Evolutionary conservation across 768 basidiomycete species (phyloP).

Genomic region (Panellus pusillus): DNA sequence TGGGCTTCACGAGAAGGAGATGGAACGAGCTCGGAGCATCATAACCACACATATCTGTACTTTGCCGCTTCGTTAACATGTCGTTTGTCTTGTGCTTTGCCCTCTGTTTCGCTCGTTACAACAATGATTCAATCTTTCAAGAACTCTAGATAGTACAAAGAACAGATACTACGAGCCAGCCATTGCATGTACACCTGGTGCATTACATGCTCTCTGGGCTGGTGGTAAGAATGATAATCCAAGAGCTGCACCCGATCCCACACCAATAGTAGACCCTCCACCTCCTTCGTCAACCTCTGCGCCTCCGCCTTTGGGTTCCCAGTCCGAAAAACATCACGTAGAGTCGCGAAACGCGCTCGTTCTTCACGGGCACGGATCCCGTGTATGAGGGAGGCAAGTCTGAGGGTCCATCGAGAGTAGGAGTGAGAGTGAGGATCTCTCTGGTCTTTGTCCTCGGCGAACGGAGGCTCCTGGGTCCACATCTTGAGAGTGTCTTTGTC

Average conservation of each 20-base stretch:
- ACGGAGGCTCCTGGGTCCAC: background rate
- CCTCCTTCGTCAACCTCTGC: background rate
- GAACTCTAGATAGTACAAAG: background rate
- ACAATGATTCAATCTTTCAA: background rate
- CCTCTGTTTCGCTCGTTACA: too few species aligned
- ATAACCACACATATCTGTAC: background rate
- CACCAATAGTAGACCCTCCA: background rate
- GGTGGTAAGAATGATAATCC: background rate
- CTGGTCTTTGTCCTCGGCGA: background rate
- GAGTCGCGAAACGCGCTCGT: background rate
- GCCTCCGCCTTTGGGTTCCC: background rate
- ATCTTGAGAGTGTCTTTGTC: background rate
- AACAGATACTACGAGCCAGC: background rate
- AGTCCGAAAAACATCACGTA: background rate
- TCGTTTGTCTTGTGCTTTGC: too few species aligned
- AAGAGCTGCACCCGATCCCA: background rate
- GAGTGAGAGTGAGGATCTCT: background rate
- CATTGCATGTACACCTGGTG: background rate
- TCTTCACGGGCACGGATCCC: background rate
- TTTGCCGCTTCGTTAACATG: background rate
- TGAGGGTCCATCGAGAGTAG: background rate
- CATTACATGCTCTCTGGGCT: background rate
- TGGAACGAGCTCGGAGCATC: background rate
- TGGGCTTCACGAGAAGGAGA: slow-evolving; percentile 1
- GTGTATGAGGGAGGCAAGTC: background rate